Evolutionary conservation across 1,284 basidiomycete species (phyloP).

Genomic region (Apiotrichum porosum): DNA sequence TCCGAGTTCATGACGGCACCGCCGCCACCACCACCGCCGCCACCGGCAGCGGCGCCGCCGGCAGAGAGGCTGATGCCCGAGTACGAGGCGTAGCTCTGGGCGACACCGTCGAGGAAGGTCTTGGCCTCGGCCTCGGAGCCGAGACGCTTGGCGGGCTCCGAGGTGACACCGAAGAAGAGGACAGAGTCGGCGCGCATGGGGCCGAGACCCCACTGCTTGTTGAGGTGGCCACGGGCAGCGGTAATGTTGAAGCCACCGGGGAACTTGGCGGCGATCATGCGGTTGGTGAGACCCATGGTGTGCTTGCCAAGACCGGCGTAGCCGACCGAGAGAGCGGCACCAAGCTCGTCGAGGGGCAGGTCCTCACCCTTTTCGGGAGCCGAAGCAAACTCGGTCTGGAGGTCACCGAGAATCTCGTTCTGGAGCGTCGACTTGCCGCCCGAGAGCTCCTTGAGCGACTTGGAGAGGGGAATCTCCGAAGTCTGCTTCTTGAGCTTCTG

Average conservation of each 20-base stretch:
- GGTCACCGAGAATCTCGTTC: slow-evolving; percentile 91
- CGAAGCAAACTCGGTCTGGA: slow-evolving; percentile 81
- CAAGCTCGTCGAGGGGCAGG: slow-evolving; percentile 90
- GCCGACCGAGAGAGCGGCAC: slow-evolving; percentile 73
- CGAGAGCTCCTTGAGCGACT: slow-evolving; percentile 97
- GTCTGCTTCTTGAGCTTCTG: slow-evolving; percentile 97
- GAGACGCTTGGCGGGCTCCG: slow-evolving; percentile 91
- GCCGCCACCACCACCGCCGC: slow-evolving; percentile 58
- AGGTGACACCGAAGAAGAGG: slow-evolving; percentile 82
- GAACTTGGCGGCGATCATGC: slow-evolving; percentile 92
- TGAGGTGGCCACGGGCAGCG: slow-evolving; percentile 81
- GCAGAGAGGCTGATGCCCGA: slow-evolving; percentile 77
- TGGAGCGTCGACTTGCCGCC: slow-evolving; percentile 97
- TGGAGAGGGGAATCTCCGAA: slow-evolving; percentile 81
- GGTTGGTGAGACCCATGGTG: slow-evolving; percentile 83
- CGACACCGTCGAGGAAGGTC: slow-evolving; percentile 84
- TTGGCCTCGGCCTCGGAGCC: slow-evolving; percentile 89
- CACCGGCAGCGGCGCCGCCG: slow-evolving; percentile 60
- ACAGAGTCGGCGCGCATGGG: slow-evolving; percentile 81
- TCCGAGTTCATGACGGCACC: slow-evolving; percentile 93
- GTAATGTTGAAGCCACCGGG: slow-evolving; percentile 97
- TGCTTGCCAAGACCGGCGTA: slow-evolving; percentile 89
- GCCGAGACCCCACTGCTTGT: slow-evolving; percentile 91
- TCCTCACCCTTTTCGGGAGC: slow-evolving; percentile 98
- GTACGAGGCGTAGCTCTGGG: slow-evolving; percentile 76